Evolutionary conservation across 2,329 filamentous ascomycete species (phyloP).

Genomic region (Talaromyces albobiverticillius): DNA sequence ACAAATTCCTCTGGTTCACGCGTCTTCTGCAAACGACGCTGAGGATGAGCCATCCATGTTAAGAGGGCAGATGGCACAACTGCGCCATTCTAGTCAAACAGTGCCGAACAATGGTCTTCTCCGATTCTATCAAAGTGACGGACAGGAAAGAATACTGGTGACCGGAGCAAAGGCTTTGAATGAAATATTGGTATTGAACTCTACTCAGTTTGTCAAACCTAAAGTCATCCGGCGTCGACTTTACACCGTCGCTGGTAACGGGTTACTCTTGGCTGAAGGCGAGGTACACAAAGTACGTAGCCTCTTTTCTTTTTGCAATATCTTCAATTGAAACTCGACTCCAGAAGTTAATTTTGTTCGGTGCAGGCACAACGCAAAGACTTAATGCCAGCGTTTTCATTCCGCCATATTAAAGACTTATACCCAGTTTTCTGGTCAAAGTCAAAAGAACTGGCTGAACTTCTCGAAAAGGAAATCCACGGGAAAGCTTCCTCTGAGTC

Average conservation of each 20-base stretch:
- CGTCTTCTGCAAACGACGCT: background rate
- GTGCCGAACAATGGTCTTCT: constrained; percentile 68
- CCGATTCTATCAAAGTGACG: constrained; percentile 61
- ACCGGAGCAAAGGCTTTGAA: constrained; percentile 63
- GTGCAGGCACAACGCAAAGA: constrained; percentile 64
- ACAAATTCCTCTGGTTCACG: constrained; percentile 44
- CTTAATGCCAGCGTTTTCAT: constrained; percentile 82
- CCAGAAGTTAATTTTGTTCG: background rate
- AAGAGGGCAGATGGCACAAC: constrained; percentile 18
- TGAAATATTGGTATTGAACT: constrained; percentile 66
- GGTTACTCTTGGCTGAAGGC: constrained; percentile 74
- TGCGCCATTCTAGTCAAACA: constrained; percentile 51
- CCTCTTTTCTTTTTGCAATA: background rate
- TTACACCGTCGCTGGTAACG: constrained; percentile 38
- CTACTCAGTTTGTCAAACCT: constrained; percentile 69
- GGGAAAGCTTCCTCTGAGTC: constrained; percentile 26
- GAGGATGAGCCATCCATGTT: background rate
- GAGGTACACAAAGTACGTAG: constrained; percentile 70
- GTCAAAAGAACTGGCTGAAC: constrained; percentile 62
- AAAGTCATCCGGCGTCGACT: constrained; percentile 43
- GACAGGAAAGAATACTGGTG: constrained; percentile 61
- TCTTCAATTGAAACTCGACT: constrained; percentile 1
- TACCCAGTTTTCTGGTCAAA: constrained; percentile 87
- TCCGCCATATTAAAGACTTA: constrained; percentile 77
- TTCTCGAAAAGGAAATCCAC: constrained; percentile 52